These are phyloP conservation scores for Apophysomyces ossiformis DNA, from an alignment of 371 early-diverging fungal genomes.

Conservation along the genomic window DNA sequence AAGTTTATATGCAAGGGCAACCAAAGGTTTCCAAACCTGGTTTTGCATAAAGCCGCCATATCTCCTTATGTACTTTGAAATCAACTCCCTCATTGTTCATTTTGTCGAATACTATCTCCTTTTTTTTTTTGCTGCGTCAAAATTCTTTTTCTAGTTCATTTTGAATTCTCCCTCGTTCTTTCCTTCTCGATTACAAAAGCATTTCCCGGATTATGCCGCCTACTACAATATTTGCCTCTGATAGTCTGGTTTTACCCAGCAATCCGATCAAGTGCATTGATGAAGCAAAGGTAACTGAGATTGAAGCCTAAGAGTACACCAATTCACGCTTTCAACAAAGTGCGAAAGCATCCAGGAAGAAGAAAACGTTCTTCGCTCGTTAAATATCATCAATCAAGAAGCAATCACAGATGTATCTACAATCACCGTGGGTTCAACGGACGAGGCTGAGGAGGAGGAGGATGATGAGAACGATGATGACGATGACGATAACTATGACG, in stretches of 20 bases:
- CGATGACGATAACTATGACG: neutral
- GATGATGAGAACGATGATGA: neutral
- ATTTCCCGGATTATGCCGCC: constrained; percentile 9
- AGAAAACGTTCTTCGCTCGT: neutral
- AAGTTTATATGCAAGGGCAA: constrained; percentile 7
- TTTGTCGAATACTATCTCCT: constrained; percentile 4
- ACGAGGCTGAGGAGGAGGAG: constrained; percentile 13
- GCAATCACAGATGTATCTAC: neutral
- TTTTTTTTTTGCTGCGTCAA: constrained; percentile 7
- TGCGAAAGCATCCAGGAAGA: constrained; percentile 1
- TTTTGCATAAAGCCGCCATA: constrained; percentile 8
- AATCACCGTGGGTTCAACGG: neutral
- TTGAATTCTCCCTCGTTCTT: constrained; percentile 11
- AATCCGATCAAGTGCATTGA: neutral
- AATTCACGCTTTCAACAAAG: neutral
- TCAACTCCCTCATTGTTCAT: constrained; percentile 11
- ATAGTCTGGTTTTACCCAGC: neutral
- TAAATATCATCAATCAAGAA: neutral
- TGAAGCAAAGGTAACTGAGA: neutral
- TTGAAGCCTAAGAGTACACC: neutral
- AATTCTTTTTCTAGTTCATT: constrained; percentile 9
- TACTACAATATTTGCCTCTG: constrained; percentile 1
- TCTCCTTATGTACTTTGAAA: constrained; percentile 11
- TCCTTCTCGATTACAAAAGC: constrained; percentile 7
- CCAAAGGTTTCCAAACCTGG: constrained; percentile 9